phyloP scores from a whole-genome alignment of 2,329 filamentous ascomycete genomes.

The Oidium heveae region DNA sequence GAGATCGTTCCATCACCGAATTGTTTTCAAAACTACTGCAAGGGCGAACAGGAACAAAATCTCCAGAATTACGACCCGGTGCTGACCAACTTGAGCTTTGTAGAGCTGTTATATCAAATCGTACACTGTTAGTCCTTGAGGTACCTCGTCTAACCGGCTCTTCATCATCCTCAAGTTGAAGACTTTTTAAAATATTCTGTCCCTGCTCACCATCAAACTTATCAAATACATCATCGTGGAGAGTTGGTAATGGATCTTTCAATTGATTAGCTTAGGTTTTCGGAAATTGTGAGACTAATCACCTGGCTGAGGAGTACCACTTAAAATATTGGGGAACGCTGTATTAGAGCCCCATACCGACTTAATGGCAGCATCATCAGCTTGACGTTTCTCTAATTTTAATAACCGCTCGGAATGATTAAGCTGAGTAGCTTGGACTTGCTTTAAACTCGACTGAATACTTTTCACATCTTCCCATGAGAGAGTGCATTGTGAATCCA shows the following conservation, averaged over 20 bases:
- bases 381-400: conserved; percentile 38
- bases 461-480: conserved; percentile 39
- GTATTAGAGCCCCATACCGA: conserved; percentile 82
- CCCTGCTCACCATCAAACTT: conserved; percentile 67
- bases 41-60: conserved; percentile 54
- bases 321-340: conserved; percentile 66
- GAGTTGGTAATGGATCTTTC: conserved; percentile 53
- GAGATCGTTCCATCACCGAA: conserved; percentile 66
- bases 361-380: conserved; percentile 43
- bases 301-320: conserved; percentile 75
- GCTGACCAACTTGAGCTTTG: conserved; percentile 72
- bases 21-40: conserved; percentile 56
- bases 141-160: conserved; percentile 65
- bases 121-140: conserved; percentile 86
- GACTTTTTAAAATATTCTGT: conserved; percentile 50
- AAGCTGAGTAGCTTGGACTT: conserved; percentile 36
- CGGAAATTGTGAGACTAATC: conserved; percentile 5
- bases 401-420: conserved; percentile 35
- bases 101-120: conserved; percentile 87
- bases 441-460: conserved; percentile 46
- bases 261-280: neutral
- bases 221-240: conserved; percentile 65
- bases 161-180: conserved; percentile 57
- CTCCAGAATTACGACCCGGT: conserved; percentile 55
- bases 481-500: conserved; percentile 36